Conservation (phyloP, 148 eudicot species). For the Hydrangea macrophylla region DNA sequence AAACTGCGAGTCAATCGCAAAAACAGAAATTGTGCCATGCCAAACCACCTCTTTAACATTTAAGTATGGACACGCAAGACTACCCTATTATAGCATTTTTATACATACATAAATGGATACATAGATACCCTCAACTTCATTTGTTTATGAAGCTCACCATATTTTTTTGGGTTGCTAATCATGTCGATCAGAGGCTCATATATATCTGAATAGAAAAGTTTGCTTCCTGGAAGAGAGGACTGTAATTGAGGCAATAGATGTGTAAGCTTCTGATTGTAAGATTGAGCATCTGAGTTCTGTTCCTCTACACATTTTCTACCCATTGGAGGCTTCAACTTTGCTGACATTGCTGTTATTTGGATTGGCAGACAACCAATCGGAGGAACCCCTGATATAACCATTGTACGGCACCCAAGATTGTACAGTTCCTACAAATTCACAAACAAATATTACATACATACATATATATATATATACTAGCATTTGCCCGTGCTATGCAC, state of each 20-base stretch:
- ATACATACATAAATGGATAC: neutral
- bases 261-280: constrained; percentile 42
- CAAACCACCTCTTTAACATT: too few species aligned
- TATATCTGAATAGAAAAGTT: constrained; percentile 39
- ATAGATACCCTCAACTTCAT: neutral
- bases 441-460: too few species aligned
- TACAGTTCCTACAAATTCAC: constrained; percentile 37
- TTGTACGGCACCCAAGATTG: constrained; percentile 42
- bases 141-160: too few species aligned
- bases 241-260: constrained; percentile 30
- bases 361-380: constrained; percentile 57
- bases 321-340: constrained; percentile 23
- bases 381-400: constrained; percentile 51
- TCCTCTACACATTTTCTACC: constrained; percentile 30
- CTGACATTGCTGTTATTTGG: constrained; percentile 42
- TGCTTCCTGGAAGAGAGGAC: constrained; percentile 36
- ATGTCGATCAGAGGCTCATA: constrained; percentile 40
- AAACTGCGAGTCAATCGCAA: too few species aligned
- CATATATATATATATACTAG: too few species aligned
- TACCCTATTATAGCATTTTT: too few species aligned
- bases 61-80: neutral
- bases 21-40: too few species aligned
- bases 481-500: too few species aligned
- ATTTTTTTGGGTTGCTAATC: constrained; percentile 33
- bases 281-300: constrained; percentile 38